Evolutionary conservation across 2,329 filamentous ascomycete genomes (phyloP).

Genomic region (Alternaria solani): DNA sequence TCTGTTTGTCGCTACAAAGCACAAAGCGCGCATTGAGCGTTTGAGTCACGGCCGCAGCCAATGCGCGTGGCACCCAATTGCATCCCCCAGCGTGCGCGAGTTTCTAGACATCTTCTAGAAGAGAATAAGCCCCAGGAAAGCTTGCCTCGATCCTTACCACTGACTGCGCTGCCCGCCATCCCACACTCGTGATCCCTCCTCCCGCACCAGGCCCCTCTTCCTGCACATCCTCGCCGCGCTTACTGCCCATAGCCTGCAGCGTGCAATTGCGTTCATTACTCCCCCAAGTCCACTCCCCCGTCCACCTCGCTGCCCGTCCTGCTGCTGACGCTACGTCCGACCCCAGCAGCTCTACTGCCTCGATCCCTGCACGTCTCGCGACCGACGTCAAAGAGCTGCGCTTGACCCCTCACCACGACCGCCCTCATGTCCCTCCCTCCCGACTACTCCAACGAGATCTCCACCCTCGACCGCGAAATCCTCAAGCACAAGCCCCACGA

Average conservation of each 20-base stretch:
- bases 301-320: constrained; percentile 1
- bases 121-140: constrained; percentile 28
- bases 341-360: constrained; percentile 39
- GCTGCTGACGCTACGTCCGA: constrained; percentile 38
- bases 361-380: constrained; percentile 49
- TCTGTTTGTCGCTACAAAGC: constrained; percentile 6
- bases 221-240: constrained; percentile 26
- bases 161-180: constrained; percentile 26
- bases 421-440: constrained; percentile 52
- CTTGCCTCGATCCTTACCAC: constrained; percentile 25
- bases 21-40: not conserved
- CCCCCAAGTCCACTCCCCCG: not conserved
- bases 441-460: constrained; percentile 65
- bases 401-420: constrained; percentile 44
- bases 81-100: constrained; percentile 16
- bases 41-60: constrained; percentile 10
- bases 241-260: constrained; percentile 8
- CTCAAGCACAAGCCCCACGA: constrained; percentile 67
- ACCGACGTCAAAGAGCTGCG: constrained; percentile 50
- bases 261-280: constrained; percentile 12
- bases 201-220: constrained; percentile 30
- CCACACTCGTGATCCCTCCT: constrained; percentile 24
- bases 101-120: constrained; percentile 46
- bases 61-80: constrained; percentile 22
- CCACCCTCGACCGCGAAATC: constrained; percentile 69